Conservation (phyloP, 164 flowering plant genomes). For the grape (Vitis vinifera) region DNA sequence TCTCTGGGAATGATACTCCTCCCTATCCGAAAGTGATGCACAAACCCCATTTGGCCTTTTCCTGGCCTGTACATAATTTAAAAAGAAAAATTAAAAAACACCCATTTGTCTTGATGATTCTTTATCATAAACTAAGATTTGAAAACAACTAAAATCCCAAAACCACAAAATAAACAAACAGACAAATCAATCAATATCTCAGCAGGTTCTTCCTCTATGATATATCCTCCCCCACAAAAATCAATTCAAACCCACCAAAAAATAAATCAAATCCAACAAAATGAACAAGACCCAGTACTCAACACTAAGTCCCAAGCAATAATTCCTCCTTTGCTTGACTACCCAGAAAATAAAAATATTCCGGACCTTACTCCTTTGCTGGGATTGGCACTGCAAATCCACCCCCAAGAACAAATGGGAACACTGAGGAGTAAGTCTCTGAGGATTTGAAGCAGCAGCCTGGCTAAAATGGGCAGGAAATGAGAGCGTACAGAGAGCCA, state of each 20-base stretch:
- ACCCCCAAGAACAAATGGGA: slow-evolving; percentile 33
- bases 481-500: slow-evolving; percentile 64
- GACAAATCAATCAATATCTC: background rate
- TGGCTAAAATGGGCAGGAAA: slow-evolving; percentile 35
- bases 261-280: background rate
- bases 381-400: slow-evolving; percentile 43
- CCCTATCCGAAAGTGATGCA: slow-evolving; percentile 76
- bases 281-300: background rate
- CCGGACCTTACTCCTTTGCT: slow-evolving; percentile 44
- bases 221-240: no score
- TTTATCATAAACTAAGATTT: background rate
- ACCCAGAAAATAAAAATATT: background rate
- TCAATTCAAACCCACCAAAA: no score
- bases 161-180: slow-evolving; percentile 1
- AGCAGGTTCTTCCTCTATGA: background rate
- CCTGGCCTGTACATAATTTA: slow-evolving; percentile 38
- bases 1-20: slow-evolving; percentile 73
- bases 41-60: slow-evolving; percentile 51
- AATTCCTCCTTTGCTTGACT: background rate
- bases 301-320: no score
- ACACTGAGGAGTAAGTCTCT: slow-evolving; percentile 13
- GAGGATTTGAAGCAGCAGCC: slow-evolving; percentile 29
- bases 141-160: slow-evolving; percentile 7
- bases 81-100: slow-evolving; percentile 24
- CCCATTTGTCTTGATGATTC: slow-evolving; percentile 21